Conservation (phyloP, 345 rosid genomes). For the Ceriops tagal region DNA sequence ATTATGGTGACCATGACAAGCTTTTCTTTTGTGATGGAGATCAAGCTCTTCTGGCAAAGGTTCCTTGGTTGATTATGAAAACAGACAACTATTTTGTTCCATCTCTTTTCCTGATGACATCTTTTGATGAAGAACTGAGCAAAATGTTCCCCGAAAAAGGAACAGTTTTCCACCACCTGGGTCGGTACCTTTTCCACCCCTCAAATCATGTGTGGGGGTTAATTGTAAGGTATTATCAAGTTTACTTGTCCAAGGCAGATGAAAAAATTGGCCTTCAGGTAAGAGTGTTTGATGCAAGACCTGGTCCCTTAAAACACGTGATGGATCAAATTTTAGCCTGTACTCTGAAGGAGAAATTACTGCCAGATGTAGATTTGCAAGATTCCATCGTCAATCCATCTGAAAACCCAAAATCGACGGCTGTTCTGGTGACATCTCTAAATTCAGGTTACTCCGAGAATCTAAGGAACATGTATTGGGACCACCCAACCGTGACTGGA, state of each 20-base stretch:
- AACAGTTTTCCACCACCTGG: slow-evolving; percentile 26
- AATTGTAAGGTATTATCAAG: slow-evolving; percentile 23
- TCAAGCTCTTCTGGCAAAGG: slow-evolving; percentile 19
- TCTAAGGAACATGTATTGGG: slow-evolving; percentile 26
- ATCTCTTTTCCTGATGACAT: slow-evolving; percentile 21
- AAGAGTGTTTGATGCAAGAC: slow-evolving; percentile 24
- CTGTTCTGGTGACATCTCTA: slow-evolving; percentile 19
- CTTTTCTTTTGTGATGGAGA: slow-evolving; percentile 27
- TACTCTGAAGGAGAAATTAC: slow-evolving; percentile 20
- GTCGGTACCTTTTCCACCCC: slow-evolving; percentile 28
- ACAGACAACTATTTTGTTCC: slow-evolving; percentile 28
- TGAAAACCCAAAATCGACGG: slow-evolving; percentile 20
- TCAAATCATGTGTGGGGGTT: slow-evolving; percentile 28
- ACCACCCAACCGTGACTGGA: slow-evolving; percentile 19
- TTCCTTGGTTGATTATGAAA: slow-evolving; percentile 26
- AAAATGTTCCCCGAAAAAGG: slow-evolving; percentile 23
- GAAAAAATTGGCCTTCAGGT: slow-evolving; percentile 26
- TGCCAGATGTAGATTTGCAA: slow-evolving; percentile 22
- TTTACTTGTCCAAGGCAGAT: slow-evolving; percentile 27
- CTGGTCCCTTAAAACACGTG: slow-evolving; percentile 23
- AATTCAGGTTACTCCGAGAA: slow-evolving; percentile 21
- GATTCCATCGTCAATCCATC: slow-evolving; percentile 4
- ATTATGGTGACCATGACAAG: slow-evolving; percentile 27
- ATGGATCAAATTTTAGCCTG: slow-evolving; percentile 30
- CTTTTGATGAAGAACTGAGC: slow-evolving; percentile 25